A percentile compares a stretch with the other conserved stretches of the same genome.
phyloP scores from a whole-genome alignment of 2,329 filamentous ascomycete genomes.

The Cercospora sp. region DNA sequence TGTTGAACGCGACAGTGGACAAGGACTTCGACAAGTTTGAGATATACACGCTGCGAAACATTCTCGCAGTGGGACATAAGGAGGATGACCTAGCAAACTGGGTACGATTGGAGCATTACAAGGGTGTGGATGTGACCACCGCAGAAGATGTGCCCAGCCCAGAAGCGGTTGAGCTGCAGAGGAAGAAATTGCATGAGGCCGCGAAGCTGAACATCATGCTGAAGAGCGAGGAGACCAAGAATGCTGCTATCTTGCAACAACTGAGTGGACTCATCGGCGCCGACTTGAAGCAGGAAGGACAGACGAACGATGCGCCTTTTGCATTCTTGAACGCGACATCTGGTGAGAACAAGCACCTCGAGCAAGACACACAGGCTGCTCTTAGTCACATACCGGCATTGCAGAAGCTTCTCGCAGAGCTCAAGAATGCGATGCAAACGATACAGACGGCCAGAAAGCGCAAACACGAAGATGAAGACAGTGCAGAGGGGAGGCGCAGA shows the following conservation, averaged over 20 bases:
- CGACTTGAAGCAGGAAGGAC: conserved; percentile 15
- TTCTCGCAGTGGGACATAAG: conserved; percentile 50
- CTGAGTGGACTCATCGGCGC: conserved; percentile 59
- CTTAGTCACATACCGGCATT: conserved; percentile 81
- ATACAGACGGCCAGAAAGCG: conserved; percentile 37
- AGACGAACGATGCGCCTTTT: conserved; percentile 42
- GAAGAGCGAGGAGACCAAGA: conserved; percentile 67
- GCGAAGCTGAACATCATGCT: conserved; percentile 71
- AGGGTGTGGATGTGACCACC: conserved; percentile 48
- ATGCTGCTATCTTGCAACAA: conserved; percentile 67
- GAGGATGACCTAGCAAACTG: conserved; percentile 66
- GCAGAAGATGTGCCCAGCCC: conserved; percentile 55
- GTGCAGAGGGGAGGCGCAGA: conserved; percentile 66
- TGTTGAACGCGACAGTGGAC: conserved; percentile 52
- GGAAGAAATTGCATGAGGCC: conserved; percentile 75
- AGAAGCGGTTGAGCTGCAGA: conserved; percentile 69
- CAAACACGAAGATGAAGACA: conserved; percentile 39
- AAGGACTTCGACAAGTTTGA: conserved; percentile 55
- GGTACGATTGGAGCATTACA: conserved; percentile 83
- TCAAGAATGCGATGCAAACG: conserved; percentile 44
- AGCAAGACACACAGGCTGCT: conserved; percentile 74
- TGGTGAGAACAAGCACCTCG: conserved; percentile 54
- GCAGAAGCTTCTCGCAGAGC: conserved; percentile 64
- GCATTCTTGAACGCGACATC: conserved; percentile 57
- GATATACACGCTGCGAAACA: conserved; percentile 85